These are phyloP conservation scores for Lolium perenne DNA, from an alignment of 176 grass and related monocot species.

Conservation along the genomic window DNA sequence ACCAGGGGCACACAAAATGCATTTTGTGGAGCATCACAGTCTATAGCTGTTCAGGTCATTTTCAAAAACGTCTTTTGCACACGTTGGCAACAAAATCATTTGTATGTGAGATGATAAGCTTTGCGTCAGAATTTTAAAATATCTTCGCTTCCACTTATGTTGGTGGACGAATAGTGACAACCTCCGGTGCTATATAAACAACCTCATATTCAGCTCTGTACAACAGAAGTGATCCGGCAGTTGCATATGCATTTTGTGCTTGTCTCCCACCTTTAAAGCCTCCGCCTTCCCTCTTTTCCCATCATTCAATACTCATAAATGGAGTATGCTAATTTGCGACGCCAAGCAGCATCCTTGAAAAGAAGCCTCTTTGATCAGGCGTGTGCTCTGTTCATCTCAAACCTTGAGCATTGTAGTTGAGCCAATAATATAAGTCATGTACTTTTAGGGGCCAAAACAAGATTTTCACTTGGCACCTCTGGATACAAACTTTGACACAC, in stretches of 20 bases:
- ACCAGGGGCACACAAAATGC: conserved; percentile 9
- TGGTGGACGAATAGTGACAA: conserved; percentile 40
- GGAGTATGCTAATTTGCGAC: conserved; percentile 69
- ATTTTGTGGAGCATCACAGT: conserved; percentile 41
- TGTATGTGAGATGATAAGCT: conserved; percentile 37
- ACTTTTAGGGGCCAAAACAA: neutral
- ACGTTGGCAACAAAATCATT: conserved; percentile 50
- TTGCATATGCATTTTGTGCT: conserved; percentile 40
- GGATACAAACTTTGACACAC: neutral
- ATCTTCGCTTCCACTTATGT: conserved; percentile 48
- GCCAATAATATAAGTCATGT: neutral
- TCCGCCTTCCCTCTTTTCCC: conserved; percentile 31
- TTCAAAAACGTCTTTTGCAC: conserved; percentile 52
- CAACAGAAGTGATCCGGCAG: conserved; percentile 15
- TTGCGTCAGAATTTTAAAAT: conserved; percentile 44
- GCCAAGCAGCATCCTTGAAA: conserved; percentile 74
- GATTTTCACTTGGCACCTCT: neutral
- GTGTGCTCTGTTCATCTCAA: conserved; percentile 35
- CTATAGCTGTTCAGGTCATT: conserved; percentile 43
- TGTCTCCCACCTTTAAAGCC: conserved; percentile 34
- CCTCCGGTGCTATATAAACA: conserved; percentile 67
- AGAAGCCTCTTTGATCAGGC: conserved; percentile 86
- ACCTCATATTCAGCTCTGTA: conserved; percentile 31
- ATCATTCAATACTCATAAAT: conserved; percentile 52
- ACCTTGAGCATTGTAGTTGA: conserved; percentile 28